Conservation (phyloP, 805 yeast genomes). For the Ogataea paradorogensis region DNA sequence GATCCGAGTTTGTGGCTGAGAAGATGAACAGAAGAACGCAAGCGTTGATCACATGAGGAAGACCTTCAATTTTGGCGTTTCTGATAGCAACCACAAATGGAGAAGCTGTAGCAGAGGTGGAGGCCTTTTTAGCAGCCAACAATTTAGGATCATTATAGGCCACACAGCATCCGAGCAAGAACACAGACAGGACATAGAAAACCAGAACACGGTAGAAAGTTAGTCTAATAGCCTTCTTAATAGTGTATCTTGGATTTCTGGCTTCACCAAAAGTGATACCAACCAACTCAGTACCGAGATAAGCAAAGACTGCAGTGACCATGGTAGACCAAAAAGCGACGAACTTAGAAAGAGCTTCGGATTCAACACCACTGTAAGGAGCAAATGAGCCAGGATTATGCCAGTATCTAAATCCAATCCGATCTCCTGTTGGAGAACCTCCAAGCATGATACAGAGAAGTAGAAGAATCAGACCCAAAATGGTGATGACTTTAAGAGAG, state of each 20-base stretch:
- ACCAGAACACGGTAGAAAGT: conserved; percentile 52
- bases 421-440: conserved; percentile 73
- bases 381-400: conserved; percentile 41
- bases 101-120: conserved; percentile 66
- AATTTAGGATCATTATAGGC: conserved; percentile 46
- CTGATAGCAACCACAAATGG: conserved; percentile 83
- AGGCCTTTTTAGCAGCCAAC: conserved; percentile 42
- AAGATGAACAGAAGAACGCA: conserved; percentile 74
- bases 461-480: conserved; percentile 63
- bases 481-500: conserved; percentile 59
- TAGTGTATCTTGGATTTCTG: conserved; percentile 44
- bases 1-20: conserved; percentile 78
- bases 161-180: conserved; percentile 57
- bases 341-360: conserved; percentile 43
- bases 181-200: conserved; percentile 51
- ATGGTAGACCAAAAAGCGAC: conserved; percentile 52
- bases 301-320: conserved; percentile 52
- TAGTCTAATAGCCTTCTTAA: conserved; percentile 52
- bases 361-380: conserved; percentile 43
- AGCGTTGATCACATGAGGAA: conserved; percentile 76
- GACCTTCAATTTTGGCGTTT: conserved; percentile 57
- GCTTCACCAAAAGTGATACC: conserved; percentile 51
- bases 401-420: conserved; percentile 49
- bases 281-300: conserved; percentile 49
- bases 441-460: conserved; percentile 68